A percentile compares a stretch with the other conserved stretches of the same genome.
Evolutionary conservation across 2,329 filamentous ascomycete species (phyloP).

Genomic region (Thermoascus crustaceus): DNA sequence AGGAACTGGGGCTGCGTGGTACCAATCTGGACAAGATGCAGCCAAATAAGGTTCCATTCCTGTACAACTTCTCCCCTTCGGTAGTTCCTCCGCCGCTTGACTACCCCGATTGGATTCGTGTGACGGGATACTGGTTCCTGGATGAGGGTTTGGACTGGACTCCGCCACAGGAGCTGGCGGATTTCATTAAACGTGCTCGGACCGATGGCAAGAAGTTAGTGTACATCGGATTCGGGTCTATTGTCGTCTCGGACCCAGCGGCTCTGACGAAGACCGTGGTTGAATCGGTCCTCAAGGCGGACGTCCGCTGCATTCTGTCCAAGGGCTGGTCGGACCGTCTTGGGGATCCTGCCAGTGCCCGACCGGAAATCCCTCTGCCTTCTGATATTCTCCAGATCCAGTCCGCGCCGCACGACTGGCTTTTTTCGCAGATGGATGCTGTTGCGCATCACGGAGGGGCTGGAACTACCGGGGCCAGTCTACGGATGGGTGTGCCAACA

Average conservation of each 20-base stretch:
- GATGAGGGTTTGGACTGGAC: constrained; percentile 65
- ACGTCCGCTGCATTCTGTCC: constrained; percentile 87
- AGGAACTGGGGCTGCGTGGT: constrained; percentile 65
- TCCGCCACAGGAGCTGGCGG: constrained; percentile 65
- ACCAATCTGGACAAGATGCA: constrained; percentile 88
- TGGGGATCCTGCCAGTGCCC: constrained; percentile 49
- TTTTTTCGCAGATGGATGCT: constrained; percentile 89
- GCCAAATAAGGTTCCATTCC: constrained; percentile 92
- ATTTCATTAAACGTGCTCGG: constrained; percentile 78
- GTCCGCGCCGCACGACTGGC: constrained; percentile 90
- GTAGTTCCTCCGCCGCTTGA: constrained; percentile 93
- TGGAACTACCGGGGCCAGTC: constrained; percentile 86
- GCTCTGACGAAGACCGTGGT: constrained; percentile 90
- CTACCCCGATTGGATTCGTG: constrained; percentile 94
- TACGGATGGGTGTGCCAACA: constrained; percentile 84
- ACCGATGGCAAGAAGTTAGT: constrained; percentile 82
- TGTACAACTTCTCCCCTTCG: constrained; percentile 93
- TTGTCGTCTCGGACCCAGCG: constrained; percentile 81
- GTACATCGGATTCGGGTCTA: constrained; percentile 94
- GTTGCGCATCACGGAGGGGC: constrained; percentile 91
- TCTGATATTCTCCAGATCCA: constrained; percentile 81
- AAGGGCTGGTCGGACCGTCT: constrained; percentile 95
- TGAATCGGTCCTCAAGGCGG: constrained; percentile 80
- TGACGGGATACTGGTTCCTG: constrained; percentile 97
- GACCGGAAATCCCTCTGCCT: constrained; percentile 62